Percentiles rank a stretch among this genome's conserved stretches.
Conservation (phyloP, 805 yeast species). For the Metschnikowia aberdeeniae region DNA sequence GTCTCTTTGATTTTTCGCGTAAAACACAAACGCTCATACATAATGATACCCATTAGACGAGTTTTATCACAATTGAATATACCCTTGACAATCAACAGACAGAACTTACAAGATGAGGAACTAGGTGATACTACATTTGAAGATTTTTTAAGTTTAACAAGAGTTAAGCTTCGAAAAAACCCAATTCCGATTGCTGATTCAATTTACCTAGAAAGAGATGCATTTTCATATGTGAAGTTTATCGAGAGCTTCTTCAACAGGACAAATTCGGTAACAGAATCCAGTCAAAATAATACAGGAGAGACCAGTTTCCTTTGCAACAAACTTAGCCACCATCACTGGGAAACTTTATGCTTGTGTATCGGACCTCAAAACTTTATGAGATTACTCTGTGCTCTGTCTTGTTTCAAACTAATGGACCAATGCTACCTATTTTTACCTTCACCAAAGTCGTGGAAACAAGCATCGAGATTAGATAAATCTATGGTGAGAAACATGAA, state of each 20-base stretch:
- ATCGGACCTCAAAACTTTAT: constrained; percentile 41
- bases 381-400: constrained; percentile 25
- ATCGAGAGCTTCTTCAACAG: neutral
- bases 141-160: neutral
- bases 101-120: neutral
- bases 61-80: neutral
- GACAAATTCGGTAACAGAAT: neutral
- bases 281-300: neutral
- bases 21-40: neutral
- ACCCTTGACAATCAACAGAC: neutral
- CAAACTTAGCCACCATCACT: constrained; percentile 38
- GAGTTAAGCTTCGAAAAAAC: neutral
- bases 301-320: constrained; percentile 26
- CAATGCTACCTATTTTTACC: neutral
- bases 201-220: neutral
- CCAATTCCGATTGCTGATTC: neutral
- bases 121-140: neutral
- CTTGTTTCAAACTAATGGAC: neutral
- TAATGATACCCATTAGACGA: neutral
- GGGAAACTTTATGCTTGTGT: constrained; percentile 39
- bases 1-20: neutral
- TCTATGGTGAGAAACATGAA: neutral
- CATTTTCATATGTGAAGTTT: constrained; percentile 4
- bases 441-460: neutral
- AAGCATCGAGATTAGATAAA: neutral